Evolutionary conservation across 208 protist species (phyloP).

Genomic region (Angomonas ambiguus): DNA sequence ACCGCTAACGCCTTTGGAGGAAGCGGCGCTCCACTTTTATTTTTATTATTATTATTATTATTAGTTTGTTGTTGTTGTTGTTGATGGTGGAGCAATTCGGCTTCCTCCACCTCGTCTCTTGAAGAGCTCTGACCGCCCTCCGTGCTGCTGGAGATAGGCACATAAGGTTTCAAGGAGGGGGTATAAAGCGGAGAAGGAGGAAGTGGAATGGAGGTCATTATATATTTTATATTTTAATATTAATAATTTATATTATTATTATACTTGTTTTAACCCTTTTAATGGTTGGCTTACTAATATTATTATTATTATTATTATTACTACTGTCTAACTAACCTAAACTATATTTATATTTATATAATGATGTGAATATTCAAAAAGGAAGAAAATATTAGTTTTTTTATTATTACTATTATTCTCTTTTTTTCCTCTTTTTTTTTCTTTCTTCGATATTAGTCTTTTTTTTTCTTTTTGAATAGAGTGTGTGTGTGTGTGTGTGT

Average conservation of each 20-base stretch:
- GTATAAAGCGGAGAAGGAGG: no score
- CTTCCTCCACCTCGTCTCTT: not conserved
- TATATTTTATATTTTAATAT: not conserved
- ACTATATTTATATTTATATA: no score
- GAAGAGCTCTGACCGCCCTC: not conserved
- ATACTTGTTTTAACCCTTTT: no score
- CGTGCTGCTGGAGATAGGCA: not conserved
- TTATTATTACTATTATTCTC: not conserved
- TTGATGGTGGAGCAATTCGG: not conserved
- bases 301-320: no score
- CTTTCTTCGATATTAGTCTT: constrained; percentile 10
- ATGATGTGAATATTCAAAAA: not conserved
- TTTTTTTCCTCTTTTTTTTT: constrained; percentile 18
- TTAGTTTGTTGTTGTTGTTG: not conserved
- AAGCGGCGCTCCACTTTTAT: not conserved
- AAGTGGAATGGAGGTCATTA: not conserved
- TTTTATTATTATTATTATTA: not conserved
- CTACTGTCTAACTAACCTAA: no score
- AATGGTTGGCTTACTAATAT: no score
- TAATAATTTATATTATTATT: constrained; percentile 8
- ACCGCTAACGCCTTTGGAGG: not conserved
- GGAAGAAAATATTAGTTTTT: no score
- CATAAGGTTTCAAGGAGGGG: not conserved
- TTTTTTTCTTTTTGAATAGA: constrained; percentile 14
- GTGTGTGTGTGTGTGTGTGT: constrained; percentile 15